phyloP scores from a whole-genome alignment of 768 basidiomycete species.

The Kwoniella europaea region DNA sequence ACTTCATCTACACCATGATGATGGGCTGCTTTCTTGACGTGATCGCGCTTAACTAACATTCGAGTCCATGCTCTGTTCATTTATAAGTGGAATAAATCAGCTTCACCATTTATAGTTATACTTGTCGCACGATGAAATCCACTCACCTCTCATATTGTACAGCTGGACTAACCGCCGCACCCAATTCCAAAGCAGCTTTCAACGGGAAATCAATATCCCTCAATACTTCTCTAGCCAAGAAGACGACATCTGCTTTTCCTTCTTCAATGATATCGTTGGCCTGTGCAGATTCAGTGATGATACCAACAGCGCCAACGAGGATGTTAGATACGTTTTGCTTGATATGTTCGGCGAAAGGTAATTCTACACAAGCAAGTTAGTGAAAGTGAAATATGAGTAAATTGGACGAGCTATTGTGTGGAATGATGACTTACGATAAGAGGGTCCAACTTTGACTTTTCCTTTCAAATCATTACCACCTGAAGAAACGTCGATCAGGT shows the following conservation, averaged over 20 bases:
- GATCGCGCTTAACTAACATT: slow-evolving; percentile 47
- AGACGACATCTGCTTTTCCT: slow-evolving; percentile 72
- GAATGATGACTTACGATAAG: slow-evolving; percentile 37
- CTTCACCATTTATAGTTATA: no score
- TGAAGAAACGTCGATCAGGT: slow-evolving; percentile 74
- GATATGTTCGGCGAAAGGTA: slow-evolving; percentile 69
- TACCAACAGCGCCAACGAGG: slow-evolving; percentile 69
- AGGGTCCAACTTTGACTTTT: slow-evolving; percentile 63
- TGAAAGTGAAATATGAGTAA: no score
- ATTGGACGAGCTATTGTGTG: no score
- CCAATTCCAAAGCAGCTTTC: slow-evolving; percentile 68
- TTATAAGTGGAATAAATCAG: no score
- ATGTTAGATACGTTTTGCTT: slow-evolving; percentile 53
- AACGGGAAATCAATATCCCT: slow-evolving; percentile 71
- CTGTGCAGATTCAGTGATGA: slow-evolving; percentile 70
- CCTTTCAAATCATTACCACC: slow-evolving; percentile 72
- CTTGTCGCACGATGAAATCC: not conserved
- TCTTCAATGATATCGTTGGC: slow-evolving; percentile 70
- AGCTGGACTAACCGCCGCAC: slow-evolving; percentile 70
- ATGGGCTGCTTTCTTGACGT: slow-evolving; percentile 16
- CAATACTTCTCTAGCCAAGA: slow-evolving; percentile 71
- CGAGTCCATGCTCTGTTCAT: slow-evolving; percentile 42
- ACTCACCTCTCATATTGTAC: slow-evolving; percentile 66
- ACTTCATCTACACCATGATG: slow-evolving; percentile 34
- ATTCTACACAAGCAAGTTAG: slow-evolving; percentile 58